These are phyloP conservation scores for Pichia manshurica DNA, from an alignment of 805 yeast genomes.

Conservation along the genomic window DNA sequence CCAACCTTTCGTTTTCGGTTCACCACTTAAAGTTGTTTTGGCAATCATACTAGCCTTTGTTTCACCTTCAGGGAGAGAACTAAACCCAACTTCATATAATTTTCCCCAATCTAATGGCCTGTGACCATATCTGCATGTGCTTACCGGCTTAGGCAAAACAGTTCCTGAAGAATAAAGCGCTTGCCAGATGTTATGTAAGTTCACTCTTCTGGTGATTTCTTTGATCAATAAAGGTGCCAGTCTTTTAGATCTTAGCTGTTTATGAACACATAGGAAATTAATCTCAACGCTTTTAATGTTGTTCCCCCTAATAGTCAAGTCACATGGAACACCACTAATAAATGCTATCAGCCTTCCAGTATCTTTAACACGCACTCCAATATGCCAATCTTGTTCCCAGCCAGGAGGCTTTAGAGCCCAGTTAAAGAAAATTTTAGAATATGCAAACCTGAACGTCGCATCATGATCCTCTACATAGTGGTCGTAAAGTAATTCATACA, in stretches of 20 bases:
- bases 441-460: conserved; percentile 86
- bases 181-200: conserved; percentile 82
- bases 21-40: conserved; percentile 48
- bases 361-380: conserved; percentile 82
- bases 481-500: conserved; percentile 73
- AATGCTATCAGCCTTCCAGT: conserved; percentile 82
- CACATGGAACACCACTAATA: conserved; percentile 83
- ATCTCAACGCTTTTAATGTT: conserved; percentile 70
- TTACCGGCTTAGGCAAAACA: conserved; percentile 85
- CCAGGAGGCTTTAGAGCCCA: conserved; percentile 98
- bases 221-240: conserved; percentile 90
- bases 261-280: conserved; percentile 91
- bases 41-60: conserved; percentile 66
- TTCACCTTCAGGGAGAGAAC: conserved; percentile 65
- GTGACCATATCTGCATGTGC: conserved; percentile 85
- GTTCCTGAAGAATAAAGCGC: conserved; percentile 93
- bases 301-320: conserved; percentile 47
- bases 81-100: conserved; percentile 83
- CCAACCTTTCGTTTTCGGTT: conserved; percentile 46
- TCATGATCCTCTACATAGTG: conserved; percentile 95
- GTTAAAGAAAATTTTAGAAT: conserved; percentile 71
- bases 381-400: conserved; percentile 82
- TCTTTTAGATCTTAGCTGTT: conserved; percentile 87
- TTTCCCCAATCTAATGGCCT: conserved; percentile 92
- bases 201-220: conserved; percentile 91